A percentile compares a stretch with the other conserved stretches of the same genome.
Evolutionary conservation across 1,284 basidiomycete genomes (phyloP).

Genomic region (Trametes pubescens): DNA sequence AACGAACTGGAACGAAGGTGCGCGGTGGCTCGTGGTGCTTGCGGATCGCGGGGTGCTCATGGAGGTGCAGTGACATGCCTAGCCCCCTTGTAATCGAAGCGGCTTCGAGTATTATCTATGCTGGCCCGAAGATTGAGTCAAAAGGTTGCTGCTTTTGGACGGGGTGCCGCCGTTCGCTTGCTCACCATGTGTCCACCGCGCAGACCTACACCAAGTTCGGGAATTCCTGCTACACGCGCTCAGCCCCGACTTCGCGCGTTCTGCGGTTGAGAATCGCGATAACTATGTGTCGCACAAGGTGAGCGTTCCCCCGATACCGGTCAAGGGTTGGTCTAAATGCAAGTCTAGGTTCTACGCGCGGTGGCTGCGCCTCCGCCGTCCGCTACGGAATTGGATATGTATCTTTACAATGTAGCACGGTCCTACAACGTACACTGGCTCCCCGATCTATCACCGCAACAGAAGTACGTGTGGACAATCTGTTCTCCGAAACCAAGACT

Average conservation of each 20-base stretch:
- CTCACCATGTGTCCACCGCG: background rate
- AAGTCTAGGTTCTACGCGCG: conserved; percentile 58
- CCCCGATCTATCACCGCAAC: conserved; percentile 65
- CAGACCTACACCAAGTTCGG: conserved; percentile 66
- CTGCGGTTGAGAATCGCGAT: conserved; percentile 60
- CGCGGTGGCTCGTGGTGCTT: conserved; percentile 18
- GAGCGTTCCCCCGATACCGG: no score
- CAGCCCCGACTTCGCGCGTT: conserved; percentile 63
- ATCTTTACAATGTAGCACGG: conserved; percentile 61
- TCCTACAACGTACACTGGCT: conserved; percentile 66
- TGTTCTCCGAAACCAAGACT: conserved; percentile 9
- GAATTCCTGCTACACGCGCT: conserved; percentile 63
- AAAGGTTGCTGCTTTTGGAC: conserved; percentile 50
- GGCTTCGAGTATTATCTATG: conserved; percentile 70
- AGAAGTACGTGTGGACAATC: conserved; percentile 56
- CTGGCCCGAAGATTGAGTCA: conserved; percentile 61
- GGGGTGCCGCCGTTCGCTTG: background rate
- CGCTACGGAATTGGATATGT: conserved; percentile 61
- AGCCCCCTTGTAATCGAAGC: conserved; percentile 67
- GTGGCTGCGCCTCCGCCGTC: conserved; percentile 61
- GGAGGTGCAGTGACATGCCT: conserved; percentile 45
- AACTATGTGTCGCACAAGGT: conserved; percentile 64
- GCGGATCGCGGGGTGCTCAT: background rate
- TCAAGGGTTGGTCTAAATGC: conserved; percentile 7
- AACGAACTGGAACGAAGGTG: conserved; percentile 63